Evolutionary conservation across 2,329 filamentous ascomycete species (phyloP), one percentile per base, ranked within the genome.

Genomic region (Claviceps capensis): DNA sequence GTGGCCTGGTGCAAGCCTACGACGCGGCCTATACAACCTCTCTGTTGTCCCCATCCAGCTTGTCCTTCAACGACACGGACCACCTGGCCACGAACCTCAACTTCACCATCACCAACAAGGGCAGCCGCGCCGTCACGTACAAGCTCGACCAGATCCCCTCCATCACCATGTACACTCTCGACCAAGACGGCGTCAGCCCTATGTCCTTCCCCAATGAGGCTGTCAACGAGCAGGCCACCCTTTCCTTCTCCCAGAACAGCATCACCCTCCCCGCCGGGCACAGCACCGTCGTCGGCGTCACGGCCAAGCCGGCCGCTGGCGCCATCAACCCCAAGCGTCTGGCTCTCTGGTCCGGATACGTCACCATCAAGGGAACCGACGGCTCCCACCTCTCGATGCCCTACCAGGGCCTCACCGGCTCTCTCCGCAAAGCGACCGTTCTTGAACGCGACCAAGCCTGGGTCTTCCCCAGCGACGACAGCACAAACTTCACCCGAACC

Each of bases 51-150:
- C 72, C 70, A 7, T 75, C 75, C 16, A 77, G 73, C 60, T 65
- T 85, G 8, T 72, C 76, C 2, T 82, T 83, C 66, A 83, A 83
- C 60, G 81, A 84, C 60, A 80, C 78, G 0, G 75, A 77, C 56
- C 60, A 82, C 67, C 73, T 81, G 54, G 60, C 64, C 44, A 62
- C 67, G 5, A 68, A 67, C 1, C 65, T 72, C 43, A 72, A 73
- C 57, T 79, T 83, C 59, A 73, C 68, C 38, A 70, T 84, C 56
- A 69, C 63, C 58, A 84, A 84, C 67, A 68, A 69, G 7, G 76
- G 75, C 44, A 65, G 65, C 11, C 65, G 68, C n/a, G 62, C 69
- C 0, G 63, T 80, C 46, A 74, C 72, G 52, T 81, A 80, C 62
- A 66, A 68, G 8, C 62, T 83, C 9, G 67, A 67, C 30, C 68